Percentiles rank a stretch among this genome's conserved stretches.
Conservation (phyloP, 2,329 filamentous ascomycete genomes). For the Aspergillus pseudotamarii region DNA sequence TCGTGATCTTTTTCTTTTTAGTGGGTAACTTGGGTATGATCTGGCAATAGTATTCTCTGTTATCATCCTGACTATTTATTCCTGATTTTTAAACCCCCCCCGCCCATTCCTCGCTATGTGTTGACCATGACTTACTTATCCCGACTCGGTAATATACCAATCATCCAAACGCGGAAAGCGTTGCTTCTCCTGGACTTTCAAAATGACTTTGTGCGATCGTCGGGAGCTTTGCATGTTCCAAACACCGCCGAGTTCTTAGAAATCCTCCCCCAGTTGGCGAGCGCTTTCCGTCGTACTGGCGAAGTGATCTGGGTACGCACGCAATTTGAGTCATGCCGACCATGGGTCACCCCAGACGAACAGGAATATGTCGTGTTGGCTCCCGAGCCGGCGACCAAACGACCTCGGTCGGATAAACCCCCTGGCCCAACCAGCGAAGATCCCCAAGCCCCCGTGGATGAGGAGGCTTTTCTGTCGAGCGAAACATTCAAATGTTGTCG, state of each 20-base stretch:
- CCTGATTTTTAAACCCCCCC: too few species aligned
- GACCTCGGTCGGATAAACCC: not conserved
- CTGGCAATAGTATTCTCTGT: not conserved
- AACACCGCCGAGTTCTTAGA: conserved; percentile 68
- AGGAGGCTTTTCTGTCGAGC: conserved; percentile 47
- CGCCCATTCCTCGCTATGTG: conserved; percentile 27
- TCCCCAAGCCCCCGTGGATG: conserved; percentile 31
- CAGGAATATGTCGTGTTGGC: conserved; percentile 50
- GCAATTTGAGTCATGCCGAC: conserved; percentile 66
- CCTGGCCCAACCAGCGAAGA: conserved; percentile 24
- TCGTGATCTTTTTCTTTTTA: not conserved
- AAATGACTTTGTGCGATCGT: conserved; percentile 77
- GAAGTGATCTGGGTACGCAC: conserved; percentile 85
- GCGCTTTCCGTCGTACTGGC: conserved; percentile 71
- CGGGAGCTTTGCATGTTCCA: conserved; percentile 68
- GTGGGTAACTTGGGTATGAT: not conserved
- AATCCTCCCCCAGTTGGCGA: conserved; percentile 66
- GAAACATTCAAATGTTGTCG: conserved; percentile 42
- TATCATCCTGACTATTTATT: not conserved
- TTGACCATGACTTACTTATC: conserved; percentile 36
- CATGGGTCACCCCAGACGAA: conserved; percentile 55
- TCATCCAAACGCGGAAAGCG: conserved; percentile 65
- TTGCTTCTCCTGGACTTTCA: conserved; percentile 85
- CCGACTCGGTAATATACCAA: conserved; percentile 41
- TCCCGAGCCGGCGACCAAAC: conserved; percentile 26